Conservation (phyloP, 768 basidiomycete genomes). For the Lentinula raphanica region DNA sequence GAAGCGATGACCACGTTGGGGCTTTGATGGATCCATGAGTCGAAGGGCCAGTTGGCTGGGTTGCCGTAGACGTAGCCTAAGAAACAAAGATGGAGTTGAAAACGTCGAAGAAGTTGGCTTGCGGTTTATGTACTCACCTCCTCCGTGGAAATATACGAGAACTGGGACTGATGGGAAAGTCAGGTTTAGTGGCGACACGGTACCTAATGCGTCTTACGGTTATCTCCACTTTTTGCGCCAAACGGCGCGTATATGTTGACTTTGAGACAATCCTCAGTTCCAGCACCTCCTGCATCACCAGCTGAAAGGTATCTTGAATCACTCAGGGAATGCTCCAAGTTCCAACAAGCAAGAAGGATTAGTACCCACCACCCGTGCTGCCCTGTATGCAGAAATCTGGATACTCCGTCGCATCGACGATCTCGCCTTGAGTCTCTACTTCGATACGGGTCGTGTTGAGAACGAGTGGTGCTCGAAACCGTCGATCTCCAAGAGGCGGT, state of each 20-base stretch:
- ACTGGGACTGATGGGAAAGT: conserved; percentile 29
- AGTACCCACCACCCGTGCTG: conserved; percentile 40
- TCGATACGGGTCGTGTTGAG: conserved; percentile 43
- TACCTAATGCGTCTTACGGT: conserved; percentile 29
- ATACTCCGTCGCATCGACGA: conserved; percentile 49
- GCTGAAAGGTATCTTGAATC: conserved; percentile 20
- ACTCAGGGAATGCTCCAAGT: not conserved
- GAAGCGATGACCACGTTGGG: conserved; percentile 61
- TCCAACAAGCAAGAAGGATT: not conserved
- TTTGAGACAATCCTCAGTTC: conserved; percentile 63
- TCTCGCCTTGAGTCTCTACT: conserved; percentile 25
- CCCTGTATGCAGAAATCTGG: conserved; percentile 61
- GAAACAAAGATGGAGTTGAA: not conserved
- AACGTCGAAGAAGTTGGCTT: no score
- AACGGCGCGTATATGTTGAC: conserved; percentile 60
- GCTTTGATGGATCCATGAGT: conserved; percentile 58
- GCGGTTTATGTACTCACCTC: no score
- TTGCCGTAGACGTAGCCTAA: conserved; percentile 55
- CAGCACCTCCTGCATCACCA: conserved; percentile 57
- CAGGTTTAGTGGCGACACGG: not conserved
- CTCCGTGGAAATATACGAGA: conserved; percentile 43
- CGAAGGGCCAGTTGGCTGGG: conserved; percentile 61
- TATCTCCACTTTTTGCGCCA: conserved; percentile 38
- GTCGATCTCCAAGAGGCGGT: conserved; percentile 45
- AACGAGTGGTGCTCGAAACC: conserved; percentile 49